A percentile compares a stretch with the other conserved stretches of the same genome.
Conservation (phyloP, 192 early-diverging fungal species). For the Linderina pennispora region DNA sequence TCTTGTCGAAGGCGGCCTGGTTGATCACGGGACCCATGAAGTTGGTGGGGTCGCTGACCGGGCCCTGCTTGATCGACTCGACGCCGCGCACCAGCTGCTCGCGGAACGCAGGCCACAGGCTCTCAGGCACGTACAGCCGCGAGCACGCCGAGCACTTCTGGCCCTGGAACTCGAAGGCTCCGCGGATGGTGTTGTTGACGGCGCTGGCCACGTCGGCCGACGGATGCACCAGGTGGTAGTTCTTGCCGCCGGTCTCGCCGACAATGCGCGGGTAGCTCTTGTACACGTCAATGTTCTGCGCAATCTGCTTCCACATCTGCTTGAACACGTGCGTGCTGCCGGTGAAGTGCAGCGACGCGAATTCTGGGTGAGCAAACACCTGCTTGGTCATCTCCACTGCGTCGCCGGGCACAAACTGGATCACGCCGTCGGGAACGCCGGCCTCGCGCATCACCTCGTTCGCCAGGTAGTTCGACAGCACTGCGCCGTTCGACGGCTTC, state of each 20-base stretch:
- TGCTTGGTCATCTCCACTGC: slow-evolving; percentile 73
- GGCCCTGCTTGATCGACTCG: slow-evolving; percentile 76
- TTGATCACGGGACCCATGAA: slow-evolving; percentile 91
- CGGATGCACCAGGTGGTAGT: slow-evolving; percentile 91
- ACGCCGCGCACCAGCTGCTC: slow-evolving; percentile 57
- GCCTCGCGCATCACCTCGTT: slow-evolving; percentile 90
- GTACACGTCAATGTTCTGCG: slow-evolving; percentile 86
- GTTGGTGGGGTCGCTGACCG: slow-evolving; percentile 80
- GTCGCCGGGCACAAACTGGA: slow-evolving; percentile 94
- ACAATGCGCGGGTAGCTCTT: slow-evolving; percentile 93
- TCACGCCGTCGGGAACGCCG: slow-evolving; percentile 93
- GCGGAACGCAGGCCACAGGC: slow-evolving; percentile 71
- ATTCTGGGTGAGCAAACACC: slow-evolving; percentile 83
- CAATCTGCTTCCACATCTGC: slow-evolving; percentile 87
- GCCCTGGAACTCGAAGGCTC: slow-evolving; percentile 94
- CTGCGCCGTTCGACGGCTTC: slow-evolving; percentile 89
- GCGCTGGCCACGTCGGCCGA: slow-evolving; percentile 68
- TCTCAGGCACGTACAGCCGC: slow-evolving; percentile 83
- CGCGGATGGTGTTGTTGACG: slow-evolving; percentile 86
- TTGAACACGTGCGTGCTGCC: slow-evolving; percentile 92
- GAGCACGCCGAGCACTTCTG: slow-evolving; percentile 98
- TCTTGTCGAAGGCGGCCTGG: slow-evolving; percentile 87
- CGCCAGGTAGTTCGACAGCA: slow-evolving; percentile 87
- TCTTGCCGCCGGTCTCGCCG: slow-evolving; percentile 99
- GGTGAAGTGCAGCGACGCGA: slow-evolving; percentile 95